These are phyloP conservation scores for Heliamphora exappendiculata DNA, from an alignment of 148 eudicot species.

Conservation along the genomic window DNA sequence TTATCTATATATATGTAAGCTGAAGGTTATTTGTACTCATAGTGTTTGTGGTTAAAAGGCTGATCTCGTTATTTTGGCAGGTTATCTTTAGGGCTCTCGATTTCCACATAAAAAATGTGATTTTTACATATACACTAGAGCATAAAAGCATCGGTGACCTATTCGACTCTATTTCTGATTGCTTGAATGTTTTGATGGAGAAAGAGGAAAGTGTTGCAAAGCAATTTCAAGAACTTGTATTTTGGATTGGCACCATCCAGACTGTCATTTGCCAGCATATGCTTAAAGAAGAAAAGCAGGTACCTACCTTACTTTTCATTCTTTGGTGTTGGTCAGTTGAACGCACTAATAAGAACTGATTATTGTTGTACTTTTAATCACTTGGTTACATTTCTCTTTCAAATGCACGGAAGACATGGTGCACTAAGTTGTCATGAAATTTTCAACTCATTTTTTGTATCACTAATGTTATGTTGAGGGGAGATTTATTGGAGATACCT, in stretches of 20 bases:
- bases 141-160: constrained; percentile 59
- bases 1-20: background rate
- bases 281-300: constrained; percentile 93
- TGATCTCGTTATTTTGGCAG: constrained; percentile 37
- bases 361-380: background rate
- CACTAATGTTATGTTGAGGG: background rate
- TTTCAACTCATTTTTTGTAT: background rate
- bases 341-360: background rate
- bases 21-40: background rate
- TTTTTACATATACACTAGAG: constrained; percentile 56
- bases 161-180: constrained; percentile 44
- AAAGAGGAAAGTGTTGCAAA: constrained; percentile 24
- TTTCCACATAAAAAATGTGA: constrained; percentile 54
- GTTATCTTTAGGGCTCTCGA: constrained; percentile 70
- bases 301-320: constrained; percentile 9
- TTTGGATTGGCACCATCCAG: constrained; percentile 47
- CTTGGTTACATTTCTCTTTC: background rate
- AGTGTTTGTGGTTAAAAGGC: background rate
- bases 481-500: background rate
- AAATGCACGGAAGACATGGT: background rate
- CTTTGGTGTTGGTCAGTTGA: background rate
- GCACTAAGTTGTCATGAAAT: background rate
- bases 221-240: constrained; percentile 51
- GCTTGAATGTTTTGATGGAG: constrained; percentile 38
- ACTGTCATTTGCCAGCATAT: constrained; percentile 59